Evolutionary conservation across 2,329 filamentous ascomycete species (phyloP).

Genomic region (Diaporthe destruens): DNA sequence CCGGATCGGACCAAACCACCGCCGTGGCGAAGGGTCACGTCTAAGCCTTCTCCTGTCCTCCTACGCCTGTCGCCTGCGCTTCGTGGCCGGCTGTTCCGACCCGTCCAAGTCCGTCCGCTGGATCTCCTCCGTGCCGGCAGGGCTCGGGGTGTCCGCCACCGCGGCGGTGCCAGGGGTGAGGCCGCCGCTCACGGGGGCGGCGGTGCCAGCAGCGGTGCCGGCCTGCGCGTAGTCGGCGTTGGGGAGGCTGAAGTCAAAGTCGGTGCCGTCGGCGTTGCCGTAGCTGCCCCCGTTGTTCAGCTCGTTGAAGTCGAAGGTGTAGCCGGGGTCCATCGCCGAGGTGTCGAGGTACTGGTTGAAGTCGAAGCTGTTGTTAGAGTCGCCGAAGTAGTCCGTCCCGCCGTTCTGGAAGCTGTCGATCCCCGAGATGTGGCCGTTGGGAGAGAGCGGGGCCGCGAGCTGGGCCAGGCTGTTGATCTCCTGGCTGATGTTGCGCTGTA

Average conservation of each 20-base stretch:
- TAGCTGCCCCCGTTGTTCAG: conserved; percentile 47
- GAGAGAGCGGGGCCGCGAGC: conserved; percentile 31
- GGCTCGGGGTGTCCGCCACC: conserved; percentile 57
- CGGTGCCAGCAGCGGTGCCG: not conserved
- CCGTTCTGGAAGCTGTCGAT: conserved; percentile 12
- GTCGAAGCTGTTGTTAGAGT: conserved; percentile 56
- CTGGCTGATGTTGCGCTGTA: conserved; percentile 46
- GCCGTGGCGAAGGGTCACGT: too few relatives aligned
- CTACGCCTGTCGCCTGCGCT: conserved; percentile 50
- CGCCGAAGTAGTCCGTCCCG: conserved; percentile 50
- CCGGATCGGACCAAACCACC: not conserved
- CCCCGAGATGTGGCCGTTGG: conserved; percentile 36
- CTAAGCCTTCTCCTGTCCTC: not conserved
- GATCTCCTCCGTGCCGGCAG: conserved; percentile 65
- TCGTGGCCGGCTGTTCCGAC: conserved; percentile 48
- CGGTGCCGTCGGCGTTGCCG: conserved; percentile 43
- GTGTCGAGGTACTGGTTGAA: conserved; percentile 63
- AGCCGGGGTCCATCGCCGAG: conserved; percentile 54
- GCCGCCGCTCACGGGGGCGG: conserved; percentile 30
- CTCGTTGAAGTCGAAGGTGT: conserved; percentile 34
- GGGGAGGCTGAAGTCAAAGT: conserved; percentile 39
- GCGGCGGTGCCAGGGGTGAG: conserved; percentile 40
- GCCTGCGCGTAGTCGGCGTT: not conserved
- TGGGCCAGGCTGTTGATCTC: conserved; percentile 48
- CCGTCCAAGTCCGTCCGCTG: conserved; percentile 55